phyloP scores from a whole-genome alignment of 1,284 basidiomycete species.

The Pascua guehoae region DNA sequence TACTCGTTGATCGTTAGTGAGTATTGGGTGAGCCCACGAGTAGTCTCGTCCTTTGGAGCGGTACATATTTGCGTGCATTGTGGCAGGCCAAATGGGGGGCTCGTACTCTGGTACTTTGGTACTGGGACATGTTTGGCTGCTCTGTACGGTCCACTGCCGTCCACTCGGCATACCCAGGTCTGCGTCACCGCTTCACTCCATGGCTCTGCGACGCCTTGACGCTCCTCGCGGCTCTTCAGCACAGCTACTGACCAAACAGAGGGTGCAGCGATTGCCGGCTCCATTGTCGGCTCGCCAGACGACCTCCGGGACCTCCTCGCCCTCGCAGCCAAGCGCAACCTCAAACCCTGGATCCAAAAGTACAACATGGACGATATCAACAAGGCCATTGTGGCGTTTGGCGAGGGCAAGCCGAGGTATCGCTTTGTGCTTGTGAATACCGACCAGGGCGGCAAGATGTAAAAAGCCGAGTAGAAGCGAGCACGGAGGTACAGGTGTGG shows the following conservation, averaged over 20 bases:
- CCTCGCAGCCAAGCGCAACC: slow-evolving; percentile 33
- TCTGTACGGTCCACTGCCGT: too few relatives aligned
- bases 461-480: not conserved
- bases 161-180: too few relatives aligned
- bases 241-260: not conserved
- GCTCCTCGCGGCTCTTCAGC: not conserved
- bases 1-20: slow-evolving; percentile 27
- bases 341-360: slow-evolving; percentile 36
- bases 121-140: too few relatives aligned
- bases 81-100: too few relatives aligned
- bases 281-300: slow-evolving; percentile 44
- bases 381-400: slow-evolving; percentile 47
- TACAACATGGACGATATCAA: slow-evolving; percentile 49
- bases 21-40: not conserved
- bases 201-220: too few relatives aligned
- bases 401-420: slow-evolving; percentile 49
- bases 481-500: too few relatives aligned
- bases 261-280: slow-evolving; percentile 20
- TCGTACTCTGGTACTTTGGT: too few relatives aligned
- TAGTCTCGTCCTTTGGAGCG: too few relatives aligned
- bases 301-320: slow-evolving; percentile 46
- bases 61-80: too few relatives aligned
- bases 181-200: too few relatives aligned
- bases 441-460: slow-evolving; percentile 31
- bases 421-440: slow-evolving; percentile 48